Base-by-base conservation (phyloP, 352 stramenopile species). In the Phytophthora vignae region DNA sequence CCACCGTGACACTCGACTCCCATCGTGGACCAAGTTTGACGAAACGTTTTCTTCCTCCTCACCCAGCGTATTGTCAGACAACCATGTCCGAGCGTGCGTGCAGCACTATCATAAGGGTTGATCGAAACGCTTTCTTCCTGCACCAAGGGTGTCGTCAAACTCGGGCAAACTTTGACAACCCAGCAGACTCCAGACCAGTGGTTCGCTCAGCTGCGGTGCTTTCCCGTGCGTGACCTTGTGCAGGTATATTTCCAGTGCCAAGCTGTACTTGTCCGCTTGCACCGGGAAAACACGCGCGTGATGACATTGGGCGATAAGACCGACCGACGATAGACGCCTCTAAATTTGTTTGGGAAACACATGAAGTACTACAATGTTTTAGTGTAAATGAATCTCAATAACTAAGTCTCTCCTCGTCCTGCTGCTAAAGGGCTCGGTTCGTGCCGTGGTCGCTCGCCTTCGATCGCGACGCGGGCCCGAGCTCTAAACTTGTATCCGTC, bases 341-440 rank as follows among this genome's bases (percentile, higher is more conserved):
- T 7, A 31, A 31, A 31, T 31, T 31, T 31, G 27, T 31, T 31
- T 31, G 22, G 27, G 4, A 3, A 40, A 40, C 33, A 40, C 33
- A 77, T 67, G 44, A 70, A 77, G 69, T 77, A 77, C 22, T 67
- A 48, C 36, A 44, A 44, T 44, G 36, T 44, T 44, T 73, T 71
- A 77, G 58, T 73, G 55, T 72, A 73, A 70, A 67, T 70, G 58
- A 60, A 74, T 71, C 33, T 66, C 56, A 74, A 67, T 70, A 77
- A 77, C 48, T 74, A 55, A 76, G 52, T 70, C 31, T 64, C 36
- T 69, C 50, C 53, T 66, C 21, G 19, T 50, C 5, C 42, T 73
- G 46, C 52, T 68, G 61, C 68, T 53, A 21, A 19, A 46, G 68
- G 55, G 53, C 55, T 62, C 58, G 55, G 53, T 50, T 62, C 58